Percentiles rank a stretch among this genome's conserved stretches.
phyloP scores from a whole-genome alignment of 495 filamentous ascomycete genomes.

The Coniosporium apollinis region DNA sequence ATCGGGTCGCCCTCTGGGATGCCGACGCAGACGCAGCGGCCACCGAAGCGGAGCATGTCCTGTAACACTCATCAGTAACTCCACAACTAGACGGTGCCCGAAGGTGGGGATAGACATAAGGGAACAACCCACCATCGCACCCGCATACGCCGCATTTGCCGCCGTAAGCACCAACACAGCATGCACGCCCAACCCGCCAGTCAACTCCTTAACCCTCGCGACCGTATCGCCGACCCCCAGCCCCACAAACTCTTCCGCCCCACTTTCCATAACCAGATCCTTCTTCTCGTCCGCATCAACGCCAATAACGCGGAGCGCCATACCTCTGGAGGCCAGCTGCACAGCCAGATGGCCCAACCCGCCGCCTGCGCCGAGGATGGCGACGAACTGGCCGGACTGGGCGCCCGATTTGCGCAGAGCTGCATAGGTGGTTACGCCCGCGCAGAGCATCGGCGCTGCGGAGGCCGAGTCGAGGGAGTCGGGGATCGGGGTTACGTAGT shows the following conservation, averaged over 20 bases:
- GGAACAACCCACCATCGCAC: not conserved
- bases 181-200: slow-evolving; percentile 45
- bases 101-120: not conserved
- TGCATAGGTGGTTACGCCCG: slow-evolving; percentile 24
- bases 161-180: slow-evolving; percentile 48
- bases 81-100: not conserved
- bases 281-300: slow-evolving; percentile 51
- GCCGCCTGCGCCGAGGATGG: slow-evolving; percentile 51
- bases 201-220: slow-evolving; percentile 31
- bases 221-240: slow-evolving; percentile 37
- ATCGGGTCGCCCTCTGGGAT: slow-evolving; percentile 44
- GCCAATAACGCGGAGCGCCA: slow-evolving; percentile 51
- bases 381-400: slow-evolving; percentile 43
- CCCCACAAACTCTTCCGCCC: slow-evolving; percentile 55
- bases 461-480: slow-evolving; percentile 37
- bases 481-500: slow-evolving; percentile 53
- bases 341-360: slow-evolving; percentile 49
- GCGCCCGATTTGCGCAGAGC: slow-evolving; percentile 37
- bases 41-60: slow-evolving; percentile 44
- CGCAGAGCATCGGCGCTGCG: slow-evolving; percentile 41
- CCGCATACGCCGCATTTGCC: slow-evolving; percentile 46
- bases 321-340: slow-evolving; percentile 44
- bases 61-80: not conserved
- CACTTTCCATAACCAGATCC: slow-evolving; percentile 37
- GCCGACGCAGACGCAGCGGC: slow-evolving; percentile 48